Percentiles rank a stretch among this genome's conserved stretches.
These are phyloP conservation scores for Diutina rugosa DNA, from an alignment of 1,139 yeast genomes.

Conservation along the genomic window DNA sequence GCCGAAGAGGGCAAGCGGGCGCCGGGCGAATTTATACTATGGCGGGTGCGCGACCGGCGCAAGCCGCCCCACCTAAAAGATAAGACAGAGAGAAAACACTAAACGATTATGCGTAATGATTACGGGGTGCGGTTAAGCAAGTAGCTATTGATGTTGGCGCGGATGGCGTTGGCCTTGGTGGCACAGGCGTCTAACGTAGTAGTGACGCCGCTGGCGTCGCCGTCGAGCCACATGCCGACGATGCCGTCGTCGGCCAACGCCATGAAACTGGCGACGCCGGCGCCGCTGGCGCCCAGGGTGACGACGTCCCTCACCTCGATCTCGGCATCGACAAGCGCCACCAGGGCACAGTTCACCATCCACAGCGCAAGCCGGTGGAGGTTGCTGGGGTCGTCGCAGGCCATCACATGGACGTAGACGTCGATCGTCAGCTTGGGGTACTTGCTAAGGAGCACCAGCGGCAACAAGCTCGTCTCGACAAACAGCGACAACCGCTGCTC, in stretches of 20 bases:
- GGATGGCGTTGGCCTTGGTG: constrained; percentile 26
- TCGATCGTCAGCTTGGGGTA: constrained; percentile 89
- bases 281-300: constrained; percentile 46
- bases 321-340: constrained; percentile 77
- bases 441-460: constrained; percentile 51
- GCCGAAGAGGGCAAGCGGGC: neutral
- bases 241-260: constrained; percentile 40
- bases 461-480: constrained; percentile 44
- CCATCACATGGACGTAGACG: constrained; percentile 56
- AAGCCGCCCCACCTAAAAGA: neutral
- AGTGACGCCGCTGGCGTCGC: constrained; percentile 16
- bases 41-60: neutral
- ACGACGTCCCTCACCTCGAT: constrained; percentile 71
- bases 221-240: constrained; percentile 45
- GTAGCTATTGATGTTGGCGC: constrained; percentile 31
- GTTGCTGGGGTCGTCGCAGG: constrained; percentile 25
- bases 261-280: constrained; percentile 38
- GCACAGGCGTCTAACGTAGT: constrained; percentile 22
- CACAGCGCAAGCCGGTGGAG: constrained; percentile 29
- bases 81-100: neutral
- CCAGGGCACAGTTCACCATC: constrained; percentile 45
- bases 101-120: too few species aligned
- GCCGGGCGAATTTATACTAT: neutral
- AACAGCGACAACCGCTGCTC: constrained; percentile 43
- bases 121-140: constrained; percentile 7